phyloP scores from a whole-genome alignment of 2,329 filamentous ascomycete genomes.

The Beauveria caledonica region DNA sequence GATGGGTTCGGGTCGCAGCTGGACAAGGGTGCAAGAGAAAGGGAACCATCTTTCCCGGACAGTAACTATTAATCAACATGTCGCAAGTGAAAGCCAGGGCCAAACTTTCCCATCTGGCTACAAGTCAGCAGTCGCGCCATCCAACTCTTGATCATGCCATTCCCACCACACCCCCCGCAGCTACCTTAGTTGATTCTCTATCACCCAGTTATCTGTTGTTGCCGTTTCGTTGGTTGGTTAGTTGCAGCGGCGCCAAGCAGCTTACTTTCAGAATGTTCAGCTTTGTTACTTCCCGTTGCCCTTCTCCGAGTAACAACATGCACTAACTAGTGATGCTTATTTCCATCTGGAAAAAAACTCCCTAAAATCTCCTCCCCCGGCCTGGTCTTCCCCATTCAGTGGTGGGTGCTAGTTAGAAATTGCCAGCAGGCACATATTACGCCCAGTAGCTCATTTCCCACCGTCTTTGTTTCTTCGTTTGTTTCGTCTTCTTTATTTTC shows the following conservation, averaged over 20 bases:
- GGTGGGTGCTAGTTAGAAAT: constrained; percentile 4
- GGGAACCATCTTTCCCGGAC: no score
- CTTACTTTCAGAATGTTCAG: neutral
- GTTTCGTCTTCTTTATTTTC: neutral
- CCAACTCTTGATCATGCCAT: neutral
- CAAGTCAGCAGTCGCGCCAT: neutral
- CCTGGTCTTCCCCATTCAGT: neutral
- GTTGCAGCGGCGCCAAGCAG: neutral
- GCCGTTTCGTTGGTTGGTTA: neutral
- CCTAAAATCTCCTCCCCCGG: neutral
- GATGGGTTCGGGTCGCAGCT: neutral
- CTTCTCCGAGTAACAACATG: neutral
- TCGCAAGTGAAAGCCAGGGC: neutral
- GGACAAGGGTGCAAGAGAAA: neutral
- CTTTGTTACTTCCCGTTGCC: neutral
- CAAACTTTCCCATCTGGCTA: neutral
- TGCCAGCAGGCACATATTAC: neutral
- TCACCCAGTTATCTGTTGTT: neutral
- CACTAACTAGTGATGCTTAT: neutral
- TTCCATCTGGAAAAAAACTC: neutral
- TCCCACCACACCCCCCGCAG: neutral
- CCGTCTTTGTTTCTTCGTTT: neutral
- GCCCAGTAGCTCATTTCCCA: constrained; percentile 1
- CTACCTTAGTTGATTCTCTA: neutral
- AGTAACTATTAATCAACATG: no score